Percentiles rank a stretch among this genome's conserved stretches.
phyloP scores from a whole-genome alignment of 2,329 filamentous ascomycete species.

The Colletotrichum brevisporum region DNA sequence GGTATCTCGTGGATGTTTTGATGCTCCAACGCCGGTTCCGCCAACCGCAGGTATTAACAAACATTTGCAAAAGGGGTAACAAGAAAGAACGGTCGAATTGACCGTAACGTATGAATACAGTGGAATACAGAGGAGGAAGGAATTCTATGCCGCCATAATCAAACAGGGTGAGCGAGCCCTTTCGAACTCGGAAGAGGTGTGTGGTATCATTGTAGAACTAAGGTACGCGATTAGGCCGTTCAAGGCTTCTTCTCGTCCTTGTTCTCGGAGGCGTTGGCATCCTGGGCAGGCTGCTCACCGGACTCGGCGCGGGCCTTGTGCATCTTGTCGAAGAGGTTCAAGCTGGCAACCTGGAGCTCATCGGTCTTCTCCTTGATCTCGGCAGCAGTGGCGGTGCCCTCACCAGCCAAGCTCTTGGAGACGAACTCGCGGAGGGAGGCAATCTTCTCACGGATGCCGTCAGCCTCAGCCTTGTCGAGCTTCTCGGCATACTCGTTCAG shows the following conservation, averaged over 20 bases:
- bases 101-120: constrained; percentile 66
- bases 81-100: constrained; percentile 45
- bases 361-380: constrained; percentile 99
- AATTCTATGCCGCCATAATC: constrained; percentile 52
- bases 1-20: constrained; percentile 60
- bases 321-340: constrained; percentile 99
- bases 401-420: constrained; percentile 93
- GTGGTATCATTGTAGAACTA: constrained; percentile 30
- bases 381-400: constrained; percentile 86
- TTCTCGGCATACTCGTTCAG: constrained; percentile 96
- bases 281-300: constrained; percentile 66
- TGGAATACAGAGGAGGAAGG: constrained; percentile 58
- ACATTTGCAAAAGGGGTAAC: constrained; percentile 59
- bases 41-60: constrained; percentile 61
- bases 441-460: constrained; percentile 96
- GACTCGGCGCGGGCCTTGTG: constrained; percentile 91
- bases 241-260: constrained; percentile 81
- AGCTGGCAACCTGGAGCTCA: constrained; percentile 93
- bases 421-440: constrained; percentile 87
- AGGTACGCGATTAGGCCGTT: constrained; percentile 52
- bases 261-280: constrained; percentile 73
- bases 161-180: constrained; percentile 44
- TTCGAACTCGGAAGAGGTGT: not conserved
- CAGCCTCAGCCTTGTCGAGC: constrained; percentile 96
- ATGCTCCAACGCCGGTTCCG: constrained; percentile 67